Evolutionary conservation across 2,329 filamentous ascomycete genomes (phyloP).

Genomic region (Lecanicillium sp.): DNA sequence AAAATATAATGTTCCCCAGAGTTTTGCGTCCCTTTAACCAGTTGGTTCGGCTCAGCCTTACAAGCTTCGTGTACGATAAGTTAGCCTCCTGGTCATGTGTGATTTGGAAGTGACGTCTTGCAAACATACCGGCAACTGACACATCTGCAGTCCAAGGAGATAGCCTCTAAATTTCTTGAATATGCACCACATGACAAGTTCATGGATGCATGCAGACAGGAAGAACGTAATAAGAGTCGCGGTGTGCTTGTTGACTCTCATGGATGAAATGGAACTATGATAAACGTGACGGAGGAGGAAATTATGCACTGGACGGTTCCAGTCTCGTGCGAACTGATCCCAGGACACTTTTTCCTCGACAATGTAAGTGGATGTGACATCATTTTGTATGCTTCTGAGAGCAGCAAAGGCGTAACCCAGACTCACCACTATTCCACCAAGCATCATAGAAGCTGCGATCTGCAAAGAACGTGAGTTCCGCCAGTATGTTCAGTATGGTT

Average conservation of each 20-base stretch:
- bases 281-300: conserved; percentile 75
- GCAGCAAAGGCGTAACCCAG: neutral
- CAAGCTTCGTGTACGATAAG: conserved; percentile 35
- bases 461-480: conserved; percentile 68
- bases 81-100: neutral
- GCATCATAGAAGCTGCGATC: conserved; percentile 64
- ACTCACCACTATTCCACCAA: conserved; percentile 53
- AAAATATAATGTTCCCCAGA: conserved; percentile 68
- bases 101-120: neutral
- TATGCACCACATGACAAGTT: conserved; percentile 72
- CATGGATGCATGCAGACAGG: conserved; percentile 62
- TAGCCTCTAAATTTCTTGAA: conserved; percentile 73
- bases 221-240: conserved; percentile 72
- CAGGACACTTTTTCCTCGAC: conserved; percentile 45
- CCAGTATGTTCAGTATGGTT: conserved; percentile 64
- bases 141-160: conserved; percentile 64
- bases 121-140: conserved; percentile 53
- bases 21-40: conserved; percentile 54
- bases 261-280: conserved; percentile 65
- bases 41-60: conserved; percentile 56
- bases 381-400: too few species aligned
- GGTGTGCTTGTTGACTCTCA: conserved; percentile 59
- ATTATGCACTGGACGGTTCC: conserved; percentile 70
- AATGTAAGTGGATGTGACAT: too few species aligned
- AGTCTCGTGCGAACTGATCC: conserved; percentile 73